Evolutionary conservation across 176 grass and related monocot species (phyloP), one percentile per base, ranked within the genome.

Genomic region (Zea luxurians): DNA sequence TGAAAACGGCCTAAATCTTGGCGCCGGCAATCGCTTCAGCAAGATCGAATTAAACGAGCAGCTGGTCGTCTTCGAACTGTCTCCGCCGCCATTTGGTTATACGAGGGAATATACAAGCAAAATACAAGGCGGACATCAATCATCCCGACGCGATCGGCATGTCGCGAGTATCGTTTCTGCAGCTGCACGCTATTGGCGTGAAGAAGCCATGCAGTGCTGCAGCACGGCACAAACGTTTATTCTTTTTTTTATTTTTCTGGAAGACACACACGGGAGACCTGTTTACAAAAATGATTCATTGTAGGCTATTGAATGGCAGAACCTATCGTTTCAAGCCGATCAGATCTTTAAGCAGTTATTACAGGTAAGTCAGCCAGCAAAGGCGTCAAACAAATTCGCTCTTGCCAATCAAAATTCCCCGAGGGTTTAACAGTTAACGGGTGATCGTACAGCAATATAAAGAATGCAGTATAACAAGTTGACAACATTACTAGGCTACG

Each of bases 401-500:
- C 12, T 21, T 4, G 10, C 18, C 20, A 10, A 61, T 71, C 57
- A 50, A 72, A 78, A 45, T 37, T 38, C 21, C 60, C 10, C 16
- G 3, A 37, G 64, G 37, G 16, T 20, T 65, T 78, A 78, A 40
- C 34, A 65, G 65, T 66, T 75, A 35, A 84, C 48, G 77, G 8
- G 40, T 66, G 64, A 46, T 75, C 36, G 16, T 64, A 64, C 13
- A 75, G 34, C 63, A 71, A 47, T 65, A 40, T 8, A 34, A 70
- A 46, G 18, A 71, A 71, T 50, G 47, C 63, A 59, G 57, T 59
- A 34, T 5, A 41, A 71, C 55, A 49, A 57, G 48, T 10, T 4
- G 15, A 77, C 73, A 87, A 4, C 64, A 61, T 1, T 37, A 60
- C 42, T 85, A 85, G 60, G 72, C 87, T 85, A 81, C 78, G 60